Percentiles rank a stretch among this genome's conserved stretches.
Evolutionary conservation across 306 rosid species (phyloP).

Genomic region (Astragalus glycyphyllos): DNA sequence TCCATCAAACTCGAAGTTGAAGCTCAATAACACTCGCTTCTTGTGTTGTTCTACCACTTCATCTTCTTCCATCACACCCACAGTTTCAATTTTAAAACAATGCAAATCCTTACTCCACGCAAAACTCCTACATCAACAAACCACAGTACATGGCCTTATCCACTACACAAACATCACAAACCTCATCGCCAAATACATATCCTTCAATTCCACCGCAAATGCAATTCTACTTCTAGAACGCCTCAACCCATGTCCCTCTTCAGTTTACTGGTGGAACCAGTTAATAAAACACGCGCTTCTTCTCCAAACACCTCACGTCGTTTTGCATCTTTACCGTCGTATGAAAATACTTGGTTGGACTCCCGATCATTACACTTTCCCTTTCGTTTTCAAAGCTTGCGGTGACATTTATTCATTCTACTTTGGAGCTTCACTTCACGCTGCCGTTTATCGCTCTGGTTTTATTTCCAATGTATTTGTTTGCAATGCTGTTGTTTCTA

Average conservation of each 20-base stretch:
- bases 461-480: slow-evolving; percentile 74
- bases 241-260: slow-evolving; percentile 48
- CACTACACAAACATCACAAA: slow-evolving; percentile 2
- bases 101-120: slow-evolving; percentile 32
- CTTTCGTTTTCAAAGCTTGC: slow-evolving; percentile 78
- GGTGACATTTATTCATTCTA: slow-evolving; percentile 52
- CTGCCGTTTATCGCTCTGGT: slow-evolving; percentile 49
- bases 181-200: slow-evolving; percentile 59
- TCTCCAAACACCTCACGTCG: slow-evolving; percentile 41
- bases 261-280: slow-evolving; percentile 83
- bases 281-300: slow-evolving; percentile 61
- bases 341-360: slow-evolving; percentile 71
- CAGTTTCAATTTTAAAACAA: slow-evolving; percentile 32
- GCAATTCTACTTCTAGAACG: slow-evolving; percentile 58
- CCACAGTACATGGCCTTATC: slow-evolving; percentile 45
- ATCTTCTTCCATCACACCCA: background rate
- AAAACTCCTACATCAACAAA: slow-evolving; percentile 37
- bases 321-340: slow-evolving; percentile 47
- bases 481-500: slow-evolving; percentile 72
- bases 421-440: slow-evolving; percentile 62
- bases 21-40: background rate
- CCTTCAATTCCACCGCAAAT: slow-evolving; percentile 44
- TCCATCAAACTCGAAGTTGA: background rate
- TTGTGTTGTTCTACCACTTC: background rate
- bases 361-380: slow-evolving; percentile 77